Evolutionary conservation across 2,329 filamentous ascomycete species (phyloP).

Genomic region (Cytospora piceae): DNA sequence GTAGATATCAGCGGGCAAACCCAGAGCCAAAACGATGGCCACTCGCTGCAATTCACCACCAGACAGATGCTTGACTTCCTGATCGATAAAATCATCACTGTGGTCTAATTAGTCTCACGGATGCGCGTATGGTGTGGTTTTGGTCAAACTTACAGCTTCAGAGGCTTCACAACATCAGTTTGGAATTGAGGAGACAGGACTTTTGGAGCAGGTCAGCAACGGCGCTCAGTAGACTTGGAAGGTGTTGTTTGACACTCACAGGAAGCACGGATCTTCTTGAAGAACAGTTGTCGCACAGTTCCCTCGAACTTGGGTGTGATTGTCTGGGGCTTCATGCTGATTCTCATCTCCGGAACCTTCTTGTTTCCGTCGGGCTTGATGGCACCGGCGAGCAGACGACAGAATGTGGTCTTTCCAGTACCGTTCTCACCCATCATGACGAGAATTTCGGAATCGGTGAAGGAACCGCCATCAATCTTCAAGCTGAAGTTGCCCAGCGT

Average conservation of each 20-base stretch:
- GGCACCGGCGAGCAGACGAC: conserved; percentile 89
- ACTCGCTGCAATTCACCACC: conserved; percentile 99
- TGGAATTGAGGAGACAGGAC: conserved; percentile 96
- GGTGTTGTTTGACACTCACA: conserved; percentile 44
- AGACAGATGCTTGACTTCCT: conserved; percentile 98
- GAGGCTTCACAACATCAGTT: conserved; percentile 98
- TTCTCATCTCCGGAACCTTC: conserved; percentile 89
- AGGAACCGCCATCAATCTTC: conserved; percentile 77
- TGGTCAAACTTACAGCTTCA: conserved; percentile 68
- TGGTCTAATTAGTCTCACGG: neutral
- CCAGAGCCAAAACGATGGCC: conserved; percentile 94
- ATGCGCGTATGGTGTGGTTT: neutral
- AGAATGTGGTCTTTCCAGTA: conserved; percentile 99
- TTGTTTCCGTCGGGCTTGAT: conserved; percentile 84
- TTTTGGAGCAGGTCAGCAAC: conserved; percentile 13
- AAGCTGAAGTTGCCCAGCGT: conserved; percentile 88
- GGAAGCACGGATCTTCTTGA: conserved; percentile 98
- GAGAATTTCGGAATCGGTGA: conserved; percentile 97
- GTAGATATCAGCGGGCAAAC: conserved; percentile 95
- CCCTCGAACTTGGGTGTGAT: conserved; percentile 98
- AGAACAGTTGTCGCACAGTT: conserved; percentile 96
- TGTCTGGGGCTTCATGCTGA: conserved; percentile 99
- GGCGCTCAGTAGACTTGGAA: no score
- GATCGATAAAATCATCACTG: conserved; percentile 93
- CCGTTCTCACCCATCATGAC: conserved; percentile 99